Conservation (phyloP, 306 rosid genomes). For the Malus asiatica region DNA sequence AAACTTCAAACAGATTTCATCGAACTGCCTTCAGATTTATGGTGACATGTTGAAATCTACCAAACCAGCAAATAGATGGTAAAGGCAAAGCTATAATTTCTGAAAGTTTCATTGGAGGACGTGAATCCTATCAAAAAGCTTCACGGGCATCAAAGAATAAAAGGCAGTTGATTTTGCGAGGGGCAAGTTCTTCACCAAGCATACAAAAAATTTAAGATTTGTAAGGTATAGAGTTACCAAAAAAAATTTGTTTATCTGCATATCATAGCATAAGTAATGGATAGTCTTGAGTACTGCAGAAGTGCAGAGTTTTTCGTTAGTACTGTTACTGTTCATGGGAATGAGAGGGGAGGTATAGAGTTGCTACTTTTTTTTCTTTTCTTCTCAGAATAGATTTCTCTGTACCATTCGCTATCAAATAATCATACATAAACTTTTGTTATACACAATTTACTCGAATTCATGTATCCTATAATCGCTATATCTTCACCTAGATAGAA, state of each 20-base stretch:
- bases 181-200: not conserved
- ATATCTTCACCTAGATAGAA: not conserved
- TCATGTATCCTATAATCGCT: not conserved
- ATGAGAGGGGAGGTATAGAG: not conserved
- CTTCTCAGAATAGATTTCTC: not conserved
- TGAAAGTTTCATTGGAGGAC: not conserved
- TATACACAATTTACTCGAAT: not conserved
- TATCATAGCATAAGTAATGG: not conserved
- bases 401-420: not conserved
- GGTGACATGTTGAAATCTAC: not conserved
- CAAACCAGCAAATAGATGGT: not conserved
- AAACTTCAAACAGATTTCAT: not conserved
- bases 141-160: not conserved
- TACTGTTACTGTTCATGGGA: not conserved
- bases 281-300: not conserved
- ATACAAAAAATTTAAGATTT: not conserved
- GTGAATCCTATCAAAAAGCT: not conserved
- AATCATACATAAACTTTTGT: not conserved
- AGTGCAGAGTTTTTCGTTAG: not conserved
- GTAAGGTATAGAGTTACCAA: not conserved
- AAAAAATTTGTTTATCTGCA: not conserved
- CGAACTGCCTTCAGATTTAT: not conserved
- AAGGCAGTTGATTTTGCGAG: not conserved
- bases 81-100: not conserved
- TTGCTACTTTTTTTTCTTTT: not conserved